Base-by-base conservation (phyloP, 768 basidiomycete genomes). In the Kockovaella imperatae region DNA sequence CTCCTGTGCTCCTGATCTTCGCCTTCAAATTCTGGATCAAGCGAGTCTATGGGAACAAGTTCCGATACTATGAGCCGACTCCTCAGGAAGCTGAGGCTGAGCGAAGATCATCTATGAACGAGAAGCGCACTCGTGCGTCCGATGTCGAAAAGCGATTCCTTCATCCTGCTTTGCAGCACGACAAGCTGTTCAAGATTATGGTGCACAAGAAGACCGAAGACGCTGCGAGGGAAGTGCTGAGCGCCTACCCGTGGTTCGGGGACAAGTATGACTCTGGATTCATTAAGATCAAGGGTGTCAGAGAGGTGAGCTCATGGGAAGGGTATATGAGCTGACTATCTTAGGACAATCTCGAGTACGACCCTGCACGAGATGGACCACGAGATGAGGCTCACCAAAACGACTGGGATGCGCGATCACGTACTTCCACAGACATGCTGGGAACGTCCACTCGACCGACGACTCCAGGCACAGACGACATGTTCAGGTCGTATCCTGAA, bases 111-210 rank as follows among this genome's bases (percentile, higher is more conserved):
- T 78, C 78, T 10, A 65, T 76, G 32, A 81, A 83, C 39, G 82
- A 86, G 58, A 78, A 90, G 2, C 79, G 89, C 62, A 86, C 87
- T 0, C 80, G 83, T 45, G 80, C 81, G 39, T 78, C 80, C 1
- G 91, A 96, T 67, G 79, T 97, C 25, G 83, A 83, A 74, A 88
- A 83, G 67, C 83, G 93, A 24, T 99, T 97, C 73, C 86, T 91
- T 1, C 95, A 99, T 68, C 91, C 95, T 1, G 86, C 90, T 14
- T 76, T 99, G 39, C 81, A 89, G 57, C 72, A 79, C 11, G 87
- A 91, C 45, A 76, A 93, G 38, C 86, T 90, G 28, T 71, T 60
- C 52, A 67, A 68, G 0, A 53, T 73, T 53, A 72, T 75, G 54
- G 73, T 74, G 44, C 73, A 74, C 55, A 68, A 70, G 49, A 53